Base-by-base conservation (phyloP, 2,329 filamentous ascomycete species). In the Botrytis tulipae region DNA sequence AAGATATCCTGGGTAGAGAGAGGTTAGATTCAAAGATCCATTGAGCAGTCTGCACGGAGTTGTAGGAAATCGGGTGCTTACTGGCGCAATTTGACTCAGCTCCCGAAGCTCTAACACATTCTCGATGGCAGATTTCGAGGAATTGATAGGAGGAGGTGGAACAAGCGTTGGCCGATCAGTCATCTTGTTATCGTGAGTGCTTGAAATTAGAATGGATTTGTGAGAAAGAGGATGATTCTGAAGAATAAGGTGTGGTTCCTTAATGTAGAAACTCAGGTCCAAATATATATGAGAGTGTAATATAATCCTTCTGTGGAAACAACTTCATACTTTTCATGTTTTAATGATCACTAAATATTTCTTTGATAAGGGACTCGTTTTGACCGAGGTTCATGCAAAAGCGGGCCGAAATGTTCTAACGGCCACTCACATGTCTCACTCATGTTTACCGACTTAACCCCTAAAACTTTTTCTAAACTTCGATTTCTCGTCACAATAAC, bases 61-160 rank as follows among this genome's bases (percentile, higher is more conserved):
- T 66, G 10, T 32, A 57, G 37, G 44, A 35, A 37, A 67, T 42
- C 42, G 32, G 29, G 68, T 25, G 66, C 89, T 81, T 84, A 93
- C 92, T 73, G 92, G 91, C 62, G 92, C 91, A 76, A 96, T 89
- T 75, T 92, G 91, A 72, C 86, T 86, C 70, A 98, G 86, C 77
- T 94, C 92, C 5, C 92, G 96, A 78, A 98, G 86, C 80, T 97
- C 94, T 72, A 98, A 88, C 67, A 93, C 91, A 83, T 97, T 95
- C 84, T 98, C 95, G 76, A 98, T 97, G 22, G 90, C 87, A 40
- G 94, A 91, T 82, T 93, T 93, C 80, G 87, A 87, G 63, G 89
- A 84, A 80, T 97, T 91, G 46, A 90, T 83, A 70, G 92, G 90
- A 76, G 93, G 94, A 69, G 93, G 91, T 79, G 90, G 88, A 76